Evolutionary conservation across 495 filamentous ascomycete species (phyloP).

Genomic region (Recurvomyces mirabilis): DNA sequence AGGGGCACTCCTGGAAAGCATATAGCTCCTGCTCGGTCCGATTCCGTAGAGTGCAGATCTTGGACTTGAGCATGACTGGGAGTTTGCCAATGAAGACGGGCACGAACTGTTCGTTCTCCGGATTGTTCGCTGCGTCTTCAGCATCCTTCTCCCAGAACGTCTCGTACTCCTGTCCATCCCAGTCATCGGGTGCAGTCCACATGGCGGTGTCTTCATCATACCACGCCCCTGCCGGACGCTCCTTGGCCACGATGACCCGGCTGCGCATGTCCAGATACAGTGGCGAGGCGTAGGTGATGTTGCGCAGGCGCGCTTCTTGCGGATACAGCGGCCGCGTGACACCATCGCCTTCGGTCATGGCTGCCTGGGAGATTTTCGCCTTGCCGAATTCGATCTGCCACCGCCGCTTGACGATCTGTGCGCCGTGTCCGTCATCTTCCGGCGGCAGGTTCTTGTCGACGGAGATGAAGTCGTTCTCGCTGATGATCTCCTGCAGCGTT

Average conservation of each 20-base stretch:
- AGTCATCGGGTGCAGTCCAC: slow-evolving; percentile 18
- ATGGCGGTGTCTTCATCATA: slow-evolving; percentile 35
- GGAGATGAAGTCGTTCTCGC: slow-evolving; percentile 75
- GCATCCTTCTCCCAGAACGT: slow-evolving; percentile 46
- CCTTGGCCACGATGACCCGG: slow-evolving; percentile 67
- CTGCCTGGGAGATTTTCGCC: slow-evolving; percentile 70
- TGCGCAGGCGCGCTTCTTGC: slow-evolving; percentile 86
- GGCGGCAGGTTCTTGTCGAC: slow-evolving; percentile 78
- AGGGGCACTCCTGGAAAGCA: slow-evolving; percentile 85
- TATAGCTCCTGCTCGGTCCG: slow-evolving; percentile 72
- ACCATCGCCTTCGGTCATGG: slow-evolving; percentile 85
- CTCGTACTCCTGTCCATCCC: slow-evolving; percentile 35
- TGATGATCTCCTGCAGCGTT: slow-evolving; percentile 84
- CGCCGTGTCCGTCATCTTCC: slow-evolving; percentile 45
- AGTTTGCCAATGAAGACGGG: slow-evolving; percentile 83
- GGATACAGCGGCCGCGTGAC: slow-evolving; percentile 69
- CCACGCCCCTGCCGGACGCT: slow-evolving; percentile 47
- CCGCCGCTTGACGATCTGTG: slow-evolving; percentile 68
- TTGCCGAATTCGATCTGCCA: slow-evolving; percentile 90
- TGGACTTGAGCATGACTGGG: slow-evolving; percentile 94
- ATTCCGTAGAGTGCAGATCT: slow-evolving; percentile 77
- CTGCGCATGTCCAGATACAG: slow-evolving; percentile 78
- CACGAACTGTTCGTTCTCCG: slow-evolving; percentile 32
- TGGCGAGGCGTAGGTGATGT: slow-evolving; percentile 86
- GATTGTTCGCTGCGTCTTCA: slow-evolving; percentile 6